Percentiles rank a stretch among this genome's conserved stretches.
Conservation (phyloP, 208 protist species). For the Acanthamoeba rhysodes region DNA sequence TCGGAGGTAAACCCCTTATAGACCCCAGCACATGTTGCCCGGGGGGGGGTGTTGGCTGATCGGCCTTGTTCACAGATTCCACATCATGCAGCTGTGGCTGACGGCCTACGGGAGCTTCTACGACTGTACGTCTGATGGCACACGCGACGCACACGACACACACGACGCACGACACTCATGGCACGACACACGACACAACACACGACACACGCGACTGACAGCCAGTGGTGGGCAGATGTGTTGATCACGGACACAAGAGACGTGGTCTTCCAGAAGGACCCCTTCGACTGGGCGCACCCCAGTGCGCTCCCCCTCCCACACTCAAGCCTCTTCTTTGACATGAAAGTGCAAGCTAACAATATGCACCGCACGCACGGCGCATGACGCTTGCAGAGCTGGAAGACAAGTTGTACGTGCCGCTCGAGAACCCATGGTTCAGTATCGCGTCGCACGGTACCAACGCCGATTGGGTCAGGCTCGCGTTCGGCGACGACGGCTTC, state of each 20-base stretch:
- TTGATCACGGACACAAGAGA: conserved; percentile 19
- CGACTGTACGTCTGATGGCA: not conserved
- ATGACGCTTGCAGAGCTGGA: not conserved
- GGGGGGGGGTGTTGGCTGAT: not conserved
- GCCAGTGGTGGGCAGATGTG: not conserved
- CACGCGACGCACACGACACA: no score
- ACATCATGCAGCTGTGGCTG: conserved; percentile 16
- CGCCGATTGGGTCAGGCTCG: not conserved
- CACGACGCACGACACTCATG: no score
- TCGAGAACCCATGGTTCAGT: conserved; percentile 14
- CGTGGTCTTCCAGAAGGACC: conserved; percentile 15
- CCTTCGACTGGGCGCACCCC: not conserved
- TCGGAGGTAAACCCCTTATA: not conserved
- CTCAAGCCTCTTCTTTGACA: not conserved
- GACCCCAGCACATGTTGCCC: not conserved
- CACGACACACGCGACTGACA: no score
- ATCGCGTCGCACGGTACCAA: not conserved
- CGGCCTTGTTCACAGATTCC: not conserved
- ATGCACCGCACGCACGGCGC: no score
- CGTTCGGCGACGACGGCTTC: not conserved
- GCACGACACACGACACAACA: no score
- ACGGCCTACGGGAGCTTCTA: conserved; percentile 15
- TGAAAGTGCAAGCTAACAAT: no score
- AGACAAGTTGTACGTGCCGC: not conserved
- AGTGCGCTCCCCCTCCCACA: not conserved